Conservation (phyloP, 2,329 filamentous ascomycete species). For the Arthrinium phaeospermum region DNA sequence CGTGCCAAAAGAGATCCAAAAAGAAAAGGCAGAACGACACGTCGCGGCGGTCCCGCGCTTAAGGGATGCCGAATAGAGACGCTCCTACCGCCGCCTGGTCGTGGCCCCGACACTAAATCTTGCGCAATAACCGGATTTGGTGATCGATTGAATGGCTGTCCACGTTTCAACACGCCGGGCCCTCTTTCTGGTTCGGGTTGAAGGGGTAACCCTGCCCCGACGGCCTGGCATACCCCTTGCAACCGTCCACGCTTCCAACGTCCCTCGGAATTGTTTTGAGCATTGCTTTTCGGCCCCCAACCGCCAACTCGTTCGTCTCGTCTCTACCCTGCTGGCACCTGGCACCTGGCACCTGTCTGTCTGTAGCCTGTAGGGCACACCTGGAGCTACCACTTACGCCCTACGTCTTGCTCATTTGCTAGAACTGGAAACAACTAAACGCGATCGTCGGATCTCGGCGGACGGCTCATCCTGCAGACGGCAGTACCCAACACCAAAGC, state of each 20-base stretch:
- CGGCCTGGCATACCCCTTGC: not conserved
- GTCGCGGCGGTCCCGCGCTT: constrained; percentile 6
- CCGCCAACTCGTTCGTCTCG: not conserved
- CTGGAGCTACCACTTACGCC: not conserved
- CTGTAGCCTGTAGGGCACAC: not conserved
- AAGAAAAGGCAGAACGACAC: not conserved
- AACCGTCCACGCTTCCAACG: not conserved
- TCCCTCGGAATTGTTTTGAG: not conserved
- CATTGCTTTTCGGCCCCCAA: not conserved
- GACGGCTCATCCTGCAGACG: not conserved
- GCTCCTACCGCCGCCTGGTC: not conserved
- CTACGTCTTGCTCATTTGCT: not conserved
- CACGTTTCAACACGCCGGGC: not conserved
- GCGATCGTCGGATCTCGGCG: constrained; percentile 16
- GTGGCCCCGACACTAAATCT: not conserved
- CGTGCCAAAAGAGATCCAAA: not conserved
- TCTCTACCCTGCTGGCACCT: not conserved
- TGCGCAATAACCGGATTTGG: constrained; percentile 4
- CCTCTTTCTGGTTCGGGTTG: constrained; percentile 13
- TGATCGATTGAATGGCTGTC: not conserved
- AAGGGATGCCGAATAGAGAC: not conserved
- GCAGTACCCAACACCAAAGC: not conserved
- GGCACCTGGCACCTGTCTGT: not conserved
- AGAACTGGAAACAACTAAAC: not conserved
- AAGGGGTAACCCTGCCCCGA: not conserved